Conservation (phyloP, 2,329 filamentous ascomycete genomes). For the Pseudopyricularia javanii region DNA sequence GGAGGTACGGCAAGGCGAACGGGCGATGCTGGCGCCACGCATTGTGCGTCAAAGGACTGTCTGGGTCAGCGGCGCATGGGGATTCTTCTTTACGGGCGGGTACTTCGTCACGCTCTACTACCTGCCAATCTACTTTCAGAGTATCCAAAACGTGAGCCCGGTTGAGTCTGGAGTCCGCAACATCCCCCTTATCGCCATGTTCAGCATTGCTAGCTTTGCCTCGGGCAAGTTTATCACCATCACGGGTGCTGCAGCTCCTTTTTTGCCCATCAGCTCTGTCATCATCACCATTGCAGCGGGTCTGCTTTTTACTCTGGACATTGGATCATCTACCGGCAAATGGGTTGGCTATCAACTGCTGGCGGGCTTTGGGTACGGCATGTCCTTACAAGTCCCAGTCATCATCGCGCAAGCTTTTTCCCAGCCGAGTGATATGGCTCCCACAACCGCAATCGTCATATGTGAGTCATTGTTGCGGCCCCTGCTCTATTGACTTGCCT, state of each 20-base stretch:
- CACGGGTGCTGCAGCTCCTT: constrained; percentile 21
- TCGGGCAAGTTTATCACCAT: constrained; percentile 21
- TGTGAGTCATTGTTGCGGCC: too few relatives aligned
- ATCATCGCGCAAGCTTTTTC: constrained; percentile 21
- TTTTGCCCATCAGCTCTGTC: too few relatives aligned
- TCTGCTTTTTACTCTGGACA: constrained; percentile 22
- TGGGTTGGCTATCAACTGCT: constrained; percentile 38
- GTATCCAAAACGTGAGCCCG: constrained; percentile 25
- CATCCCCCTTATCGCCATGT: constrained; percentile 24
- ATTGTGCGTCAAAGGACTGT: not conserved
- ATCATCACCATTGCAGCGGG: constrained; percentile 23
- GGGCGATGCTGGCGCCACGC: not conserved
- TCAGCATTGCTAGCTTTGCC: constrained; percentile 18
- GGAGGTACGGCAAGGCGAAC: too few relatives aligned
- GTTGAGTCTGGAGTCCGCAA: constrained; percentile 25
- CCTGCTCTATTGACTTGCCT: too few relatives aligned
- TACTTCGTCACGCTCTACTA: constrained; percentile 17
- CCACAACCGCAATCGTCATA: constrained; percentile 24
- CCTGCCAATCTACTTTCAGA: constrained; percentile 39
- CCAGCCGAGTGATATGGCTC: constrained; percentile 20
- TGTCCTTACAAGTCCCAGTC: constrained; percentile 31
- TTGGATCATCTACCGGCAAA: constrained; percentile 15
- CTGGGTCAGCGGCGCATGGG: too few relatives aligned
- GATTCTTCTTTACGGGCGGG: too few relatives aligned
- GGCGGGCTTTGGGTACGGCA: constrained; percentile 30